phyloP scores from a whole-genome alignment of 495 filamentous ascomycete genomes.

The Cryomyces antarcticus region DNA sequence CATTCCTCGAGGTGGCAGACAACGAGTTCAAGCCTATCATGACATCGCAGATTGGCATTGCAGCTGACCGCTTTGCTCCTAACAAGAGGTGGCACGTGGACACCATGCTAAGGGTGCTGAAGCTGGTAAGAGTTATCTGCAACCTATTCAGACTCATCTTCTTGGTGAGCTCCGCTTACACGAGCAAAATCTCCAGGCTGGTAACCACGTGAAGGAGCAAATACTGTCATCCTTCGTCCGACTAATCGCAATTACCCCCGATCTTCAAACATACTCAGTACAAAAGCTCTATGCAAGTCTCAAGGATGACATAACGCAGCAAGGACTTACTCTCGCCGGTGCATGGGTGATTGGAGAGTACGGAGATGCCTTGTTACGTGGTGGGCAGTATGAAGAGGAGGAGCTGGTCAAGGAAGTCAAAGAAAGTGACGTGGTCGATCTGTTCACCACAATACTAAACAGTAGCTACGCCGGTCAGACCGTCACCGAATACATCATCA shows the following conservation, averaged over 20 bases:
- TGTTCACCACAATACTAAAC: conserved; percentile 78
- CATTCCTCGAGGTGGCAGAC: conserved; percentile 89
- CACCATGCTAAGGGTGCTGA: conserved; percentile 88
- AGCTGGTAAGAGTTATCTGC: conserved; percentile 25
- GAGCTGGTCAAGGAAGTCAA: conserved; percentile 78
- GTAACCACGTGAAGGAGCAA: conserved; percentile 93
- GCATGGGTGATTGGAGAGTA: conserved; percentile 99
- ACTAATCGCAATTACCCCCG: conserved; percentile 82
- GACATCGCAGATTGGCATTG: conserved; percentile 93
- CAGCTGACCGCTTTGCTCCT: conserved; percentile 84
- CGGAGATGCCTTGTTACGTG: conserved; percentile 67
- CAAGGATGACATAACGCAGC: conserved; percentile 92
- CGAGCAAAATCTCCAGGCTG: conserved; percentile 58
- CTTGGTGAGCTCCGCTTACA: conserved; percentile 84
- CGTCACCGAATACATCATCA: conserved; percentile 86
- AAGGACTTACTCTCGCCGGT: conserved; percentile 78
- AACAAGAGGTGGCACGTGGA: conserved; percentile 97
- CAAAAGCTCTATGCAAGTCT: conserved; percentile 81
- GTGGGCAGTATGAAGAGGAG: conserved; percentile 88
- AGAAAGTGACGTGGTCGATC: conserved; percentile 74
- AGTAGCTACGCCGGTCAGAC: conserved; percentile 81
- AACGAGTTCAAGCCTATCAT: conserved; percentile 97
- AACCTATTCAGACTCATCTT: not conserved
- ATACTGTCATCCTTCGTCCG: conserved; percentile 93
- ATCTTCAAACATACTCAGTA: conserved; percentile 86